Evolutionary conservation across 192 early-diverging fungal genomes (phyloP), one percentile per base, ranked within the genome.

Genomic region (Dissophora ornata): DNA sequence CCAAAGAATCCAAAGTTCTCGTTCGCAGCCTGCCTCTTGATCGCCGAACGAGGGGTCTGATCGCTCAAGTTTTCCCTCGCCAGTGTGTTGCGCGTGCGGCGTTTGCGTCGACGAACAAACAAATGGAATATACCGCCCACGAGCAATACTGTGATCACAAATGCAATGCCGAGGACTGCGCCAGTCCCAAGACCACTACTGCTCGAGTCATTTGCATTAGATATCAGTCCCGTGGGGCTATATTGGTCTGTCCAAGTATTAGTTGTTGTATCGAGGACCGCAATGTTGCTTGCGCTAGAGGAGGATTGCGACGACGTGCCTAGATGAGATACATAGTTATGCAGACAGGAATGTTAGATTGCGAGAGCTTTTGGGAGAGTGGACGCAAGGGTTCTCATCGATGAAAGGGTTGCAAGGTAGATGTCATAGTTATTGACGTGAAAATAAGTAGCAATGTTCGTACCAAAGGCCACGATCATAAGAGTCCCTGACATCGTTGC

Each of bases 391-490:
- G n/a, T n/a, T n/a, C n/a, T n/a, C n/a, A n/a, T n/a, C n/a, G n/a
- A n/a, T n/a, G n/a, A n/a, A n/a, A n/a, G n/a, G n/a, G n/a, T n/a
- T n/a, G n/a, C n/a, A n/a, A n/a, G n/a, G n/a, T n/a, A n/a, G n/a
- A n/a, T n/a, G n/a, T n/a, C n/a, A n/a, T n/a, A n/a, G n/a, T n/a
- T n/a, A n/a, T n/a, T n/a, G n/a, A n/a, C n/a, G n/a, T n/a, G n/a
- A n/a, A n/a, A 45, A 45, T 45, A 45, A 12, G 18, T 18, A 55
- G 7, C 33, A n/a, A 32, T 8, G 32, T 55, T n/a, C 44, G 10
- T 62, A 77, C 73, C 73, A 62, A 77, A 77, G 33, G 64, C 63
- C 5, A 77, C 65, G 2, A 77, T 47, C 73, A 77, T 77, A 1
- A 21, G 60, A 12, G 26, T 67, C n/a, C 73, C 73, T 22, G 59